These are phyloP conservation scores for Kurtzmaniella quercitrusa DNA, from an alignment of 1,139 yeast genomes.

Conservation along the genomic window DNA sequence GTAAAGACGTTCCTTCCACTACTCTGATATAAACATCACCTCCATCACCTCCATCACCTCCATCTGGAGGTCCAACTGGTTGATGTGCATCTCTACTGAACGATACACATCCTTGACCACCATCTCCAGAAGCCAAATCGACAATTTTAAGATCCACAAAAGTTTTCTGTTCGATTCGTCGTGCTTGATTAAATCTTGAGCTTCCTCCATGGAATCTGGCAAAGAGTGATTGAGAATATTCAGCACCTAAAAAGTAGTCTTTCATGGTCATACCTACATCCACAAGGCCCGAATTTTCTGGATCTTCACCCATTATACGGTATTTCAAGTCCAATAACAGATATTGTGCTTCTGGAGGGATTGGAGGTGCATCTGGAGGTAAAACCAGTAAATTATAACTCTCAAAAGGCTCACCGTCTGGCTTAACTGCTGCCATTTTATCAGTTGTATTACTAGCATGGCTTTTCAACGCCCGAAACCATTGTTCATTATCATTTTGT, in stretches of 20 bases:
- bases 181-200: slow-evolving; percentile 26
- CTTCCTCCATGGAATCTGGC: slow-evolving; percentile 15
- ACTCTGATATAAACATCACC: slow-evolving; percentile 85
- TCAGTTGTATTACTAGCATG: background rate
- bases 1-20: slow-evolving; percentile 67
- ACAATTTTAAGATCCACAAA: slow-evolving; percentile 64
- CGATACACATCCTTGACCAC: slow-evolving; percentile 86
- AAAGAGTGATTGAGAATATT: slow-evolving; percentile 39
- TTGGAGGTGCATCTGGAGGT: background rate
- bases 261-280: slow-evolving; percentile 24
- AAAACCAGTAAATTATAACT: background rate
- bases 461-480: slow-evolving; percentile 4
- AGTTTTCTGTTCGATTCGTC: slow-evolving; percentile 36
- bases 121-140: slow-evolving; percentile 70
- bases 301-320: slow-evolving; percentile 18
- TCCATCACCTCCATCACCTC: slow-evolving; percentile 97
- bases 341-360: background rate
- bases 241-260: slow-evolving; percentile 42
- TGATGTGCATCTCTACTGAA: slow-evolving; percentile 83
- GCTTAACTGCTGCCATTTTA: background rate
- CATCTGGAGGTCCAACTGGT: slow-evolving; percentile 92
- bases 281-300: slow-evolving; percentile 16
- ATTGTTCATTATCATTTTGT: slow-evolving; percentile 7
- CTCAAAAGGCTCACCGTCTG: background rate
- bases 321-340: slow-evolving; percentile 12